Evolutionary conservation across 805 yeast genomes (phyloP).

Genomic region (Hemisphaericaspora nanyangensis): DNA sequence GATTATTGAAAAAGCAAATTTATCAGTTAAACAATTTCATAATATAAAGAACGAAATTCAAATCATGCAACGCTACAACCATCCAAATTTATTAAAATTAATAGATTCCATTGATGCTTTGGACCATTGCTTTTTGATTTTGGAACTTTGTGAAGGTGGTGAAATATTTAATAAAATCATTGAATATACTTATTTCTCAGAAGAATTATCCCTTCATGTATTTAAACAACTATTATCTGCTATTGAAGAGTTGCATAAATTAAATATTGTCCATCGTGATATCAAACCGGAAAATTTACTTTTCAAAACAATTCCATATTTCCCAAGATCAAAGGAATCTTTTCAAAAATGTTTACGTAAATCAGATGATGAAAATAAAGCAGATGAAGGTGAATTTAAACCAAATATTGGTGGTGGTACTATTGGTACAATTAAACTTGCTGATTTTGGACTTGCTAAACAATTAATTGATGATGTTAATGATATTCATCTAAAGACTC

Average conservation of each 20-base stretch:
- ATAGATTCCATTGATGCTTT: conserved; percentile 50
- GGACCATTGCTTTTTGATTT: conserved; percentile 54
- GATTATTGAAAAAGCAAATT: conserved; percentile 59
- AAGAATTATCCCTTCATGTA: conserved; percentile 67
- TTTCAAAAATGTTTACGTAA: conserved; percentile 31
- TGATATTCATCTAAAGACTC: conserved; percentile 48
- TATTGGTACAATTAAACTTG: conserved; percentile 60
- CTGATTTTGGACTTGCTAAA: conserved; percentile 70
- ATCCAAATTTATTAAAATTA: conserved; percentile 57
- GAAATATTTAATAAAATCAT: conserved; percentile 79
- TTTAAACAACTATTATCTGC: conserved; percentile 70
- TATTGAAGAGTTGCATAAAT: conserved; percentile 61
- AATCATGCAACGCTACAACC: conserved; percentile 63
- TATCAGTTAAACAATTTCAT: conserved; percentile 48
- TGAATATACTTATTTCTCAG: conserved; percentile 71
- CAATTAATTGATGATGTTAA: conserved; percentile 34
- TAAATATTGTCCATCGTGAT: conserved; percentile 74
- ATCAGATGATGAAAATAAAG: conserved; percentile 56
- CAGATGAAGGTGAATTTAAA: conserved; percentile 58
- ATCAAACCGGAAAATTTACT: conserved; percentile 78
- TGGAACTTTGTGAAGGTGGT: conserved; percentile 74
- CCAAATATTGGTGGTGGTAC: conserved; percentile 58
- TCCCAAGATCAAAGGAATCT: conserved; percentile 34
- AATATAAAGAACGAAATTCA: conserved; percentile 68
- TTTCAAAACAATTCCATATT: conserved; percentile 51